phyloP scores from a whole-genome alignment of 1,284 basidiomycete species.

The Prillingera fragicola region DNA sequence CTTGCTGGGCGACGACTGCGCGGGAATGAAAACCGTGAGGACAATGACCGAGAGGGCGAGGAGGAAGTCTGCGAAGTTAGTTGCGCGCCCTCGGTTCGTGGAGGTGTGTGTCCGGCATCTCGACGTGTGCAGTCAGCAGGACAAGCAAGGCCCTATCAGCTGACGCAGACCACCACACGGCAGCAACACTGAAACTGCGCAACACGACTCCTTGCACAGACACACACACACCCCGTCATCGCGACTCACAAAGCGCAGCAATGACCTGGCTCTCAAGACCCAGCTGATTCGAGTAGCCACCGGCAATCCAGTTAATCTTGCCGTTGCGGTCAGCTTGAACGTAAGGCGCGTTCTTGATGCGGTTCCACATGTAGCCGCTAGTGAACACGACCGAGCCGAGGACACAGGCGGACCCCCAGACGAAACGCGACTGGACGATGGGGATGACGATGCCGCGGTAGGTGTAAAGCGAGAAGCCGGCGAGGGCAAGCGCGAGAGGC shows the following conservation, averaged over 20 bases:
- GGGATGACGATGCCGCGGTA: constrained; percentile 54
- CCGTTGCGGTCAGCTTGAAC: constrained; percentile 52
- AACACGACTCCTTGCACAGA: background rate
- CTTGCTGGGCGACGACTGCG: constrained; percentile 64
- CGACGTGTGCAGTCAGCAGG: too few species aligned
- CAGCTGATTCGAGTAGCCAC: constrained; percentile 82
- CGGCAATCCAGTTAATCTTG: constrained; percentile 71
- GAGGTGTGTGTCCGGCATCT: too few species aligned
- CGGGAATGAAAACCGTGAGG: constrained; percentile 73
- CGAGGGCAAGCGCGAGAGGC: constrained; percentile 51
- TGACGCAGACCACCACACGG: background rate
- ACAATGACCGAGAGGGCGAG: constrained; percentile 76
- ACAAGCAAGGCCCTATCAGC: too few species aligned
- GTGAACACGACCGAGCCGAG: constrained; percentile 73
- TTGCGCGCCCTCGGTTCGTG: too few species aligned
- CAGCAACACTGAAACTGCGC: too few species aligned
- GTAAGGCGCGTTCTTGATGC: constrained; percentile 78
- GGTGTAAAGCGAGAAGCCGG: constrained; percentile 43
- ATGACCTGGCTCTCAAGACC: constrained; percentile 91
- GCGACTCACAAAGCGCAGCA: constrained; percentile 70
- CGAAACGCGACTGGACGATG: constrained; percentile 59
- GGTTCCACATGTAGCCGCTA: constrained; percentile 93
- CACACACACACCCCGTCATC: background rate
- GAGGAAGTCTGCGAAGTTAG: constrained; percentile 62
- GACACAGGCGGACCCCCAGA: constrained; percentile 62